These are phyloP conservation scores for Leccinellum albellum DNA, from an alignment of 768 basidiomycete species.

Conservation along the genomic window DNA sequence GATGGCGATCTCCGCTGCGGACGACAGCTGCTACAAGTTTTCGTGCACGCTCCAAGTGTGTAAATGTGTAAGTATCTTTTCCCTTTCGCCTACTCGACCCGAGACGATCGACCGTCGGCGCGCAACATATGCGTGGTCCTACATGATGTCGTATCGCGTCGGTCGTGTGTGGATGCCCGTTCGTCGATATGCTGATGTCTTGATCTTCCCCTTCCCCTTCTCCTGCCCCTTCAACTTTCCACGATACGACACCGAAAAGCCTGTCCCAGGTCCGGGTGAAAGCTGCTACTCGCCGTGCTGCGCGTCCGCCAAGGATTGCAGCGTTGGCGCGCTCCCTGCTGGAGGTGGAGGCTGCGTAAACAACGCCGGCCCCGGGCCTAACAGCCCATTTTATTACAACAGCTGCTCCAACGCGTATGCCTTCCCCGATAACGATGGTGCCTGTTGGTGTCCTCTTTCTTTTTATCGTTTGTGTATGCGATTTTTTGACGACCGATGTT, in stretches of 20 bases:
- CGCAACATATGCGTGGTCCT: background rate
- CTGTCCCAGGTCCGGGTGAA: constrained; percentile 16
- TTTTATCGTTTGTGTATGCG: background rate
- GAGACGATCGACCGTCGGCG: background rate
- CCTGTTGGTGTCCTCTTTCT: constrained; percentile 4
- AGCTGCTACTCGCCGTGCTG: constrained; percentile 23
- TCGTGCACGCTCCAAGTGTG: constrained; percentile 16
- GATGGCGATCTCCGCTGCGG: constrained; percentile 17
- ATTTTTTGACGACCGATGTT: background rate
- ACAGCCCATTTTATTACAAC: background rate
- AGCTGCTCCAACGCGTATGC: constrained; percentile 6
- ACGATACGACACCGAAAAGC: background rate
- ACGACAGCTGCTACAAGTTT: constrained; percentile 12
- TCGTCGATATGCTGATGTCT: background rate
- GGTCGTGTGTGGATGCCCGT: background rate
- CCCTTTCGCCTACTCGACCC: background rate
- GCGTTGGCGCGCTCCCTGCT: background rate
- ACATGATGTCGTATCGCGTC: background rate
- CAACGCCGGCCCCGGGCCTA: background rate
- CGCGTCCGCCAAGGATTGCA: constrained; percentile 4
- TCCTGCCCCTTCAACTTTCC: background rate
- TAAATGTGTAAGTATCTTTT: constrained; percentile 12
- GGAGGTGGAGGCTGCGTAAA: background rate
- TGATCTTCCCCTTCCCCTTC: too few species aligned
- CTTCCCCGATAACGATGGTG: constrained; percentile 23